Conservation (phyloP, 2,329 filamentous ascomycete genomes). For the Elsinoe perseae region DNA sequence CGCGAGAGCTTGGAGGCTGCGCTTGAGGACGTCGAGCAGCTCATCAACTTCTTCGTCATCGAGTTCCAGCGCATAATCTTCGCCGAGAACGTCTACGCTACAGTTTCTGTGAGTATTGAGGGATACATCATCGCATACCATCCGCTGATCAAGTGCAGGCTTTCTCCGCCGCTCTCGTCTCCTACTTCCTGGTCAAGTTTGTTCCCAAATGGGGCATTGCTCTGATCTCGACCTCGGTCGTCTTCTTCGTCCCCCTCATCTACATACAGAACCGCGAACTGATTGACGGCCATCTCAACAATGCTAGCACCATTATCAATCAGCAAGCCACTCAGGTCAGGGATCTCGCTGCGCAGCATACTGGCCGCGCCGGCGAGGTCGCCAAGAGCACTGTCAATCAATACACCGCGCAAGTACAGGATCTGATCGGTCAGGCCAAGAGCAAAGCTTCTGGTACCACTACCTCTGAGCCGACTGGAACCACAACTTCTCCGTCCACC, state of each 20-base stretch:
- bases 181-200: constrained; percentile 59
- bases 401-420: constrained; percentile 54
- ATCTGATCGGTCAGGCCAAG: constrained; percentile 40
- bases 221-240: constrained; percentile 47
- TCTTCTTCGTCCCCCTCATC: constrained; percentile 54
- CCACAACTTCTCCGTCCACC: constrained; percentile 18
- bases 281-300: constrained; percentile 53
- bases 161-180: constrained; percentile 50
- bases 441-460: constrained; percentile 30
- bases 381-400: constrained; percentile 53
- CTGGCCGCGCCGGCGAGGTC: constrained; percentile 49
- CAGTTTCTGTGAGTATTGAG: constrained; percentile 46
- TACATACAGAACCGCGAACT: constrained; percentile 59
- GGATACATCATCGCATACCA: not conserved
- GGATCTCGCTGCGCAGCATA: constrained; percentile 53
- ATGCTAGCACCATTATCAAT: constrained; percentile 47
- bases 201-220: constrained; percentile 58
- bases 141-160: constrained; percentile 37
- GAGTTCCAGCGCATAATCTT: constrained; percentile 60
- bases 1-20: constrained; percentile 56
- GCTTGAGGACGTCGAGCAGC: constrained; percentile 55
- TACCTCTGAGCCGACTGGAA: constrained; percentile 20
- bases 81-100: constrained; percentile 56
- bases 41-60: constrained; percentile 61
- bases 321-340: constrained; percentile 53